phyloP scores from a whole-genome alignment of 805 yeast species.

The Ogataea corticis region DNA sequence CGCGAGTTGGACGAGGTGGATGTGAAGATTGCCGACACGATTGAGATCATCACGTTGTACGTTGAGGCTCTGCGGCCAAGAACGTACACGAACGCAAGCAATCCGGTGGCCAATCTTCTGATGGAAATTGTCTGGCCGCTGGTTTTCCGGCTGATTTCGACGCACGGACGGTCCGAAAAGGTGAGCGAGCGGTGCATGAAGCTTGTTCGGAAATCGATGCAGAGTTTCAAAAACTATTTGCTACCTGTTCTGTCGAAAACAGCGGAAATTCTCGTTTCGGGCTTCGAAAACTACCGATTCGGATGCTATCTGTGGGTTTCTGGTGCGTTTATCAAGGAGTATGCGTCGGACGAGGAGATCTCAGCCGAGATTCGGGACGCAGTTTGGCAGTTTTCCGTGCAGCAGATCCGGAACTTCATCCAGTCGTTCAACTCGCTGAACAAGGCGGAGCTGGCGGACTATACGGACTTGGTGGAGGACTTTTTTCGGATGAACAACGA shows the following conservation, averaged over 20 bases:
- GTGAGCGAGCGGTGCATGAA: conserved; percentile 78
- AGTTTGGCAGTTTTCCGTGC: conserved; percentile 72
- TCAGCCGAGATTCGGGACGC: conserved; percentile 48
- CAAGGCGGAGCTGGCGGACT: conserved; percentile 29
- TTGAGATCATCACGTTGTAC: conserved; percentile 67
- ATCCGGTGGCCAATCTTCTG: conserved; percentile 55
- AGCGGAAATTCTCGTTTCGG: conserved; percentile 65
- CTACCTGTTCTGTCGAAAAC: conserved; percentile 61
- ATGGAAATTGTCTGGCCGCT: conserved; percentile 62
- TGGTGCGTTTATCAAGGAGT: conserved; percentile 77
- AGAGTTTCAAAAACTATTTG: conserved; percentile 58
- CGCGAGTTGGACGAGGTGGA: conserved; percentile 37
- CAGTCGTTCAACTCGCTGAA: conserved; percentile 35
- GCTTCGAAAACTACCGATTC: conserved; percentile 64
- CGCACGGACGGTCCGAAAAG: conserved; percentile 57
- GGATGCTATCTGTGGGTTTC: conserved; percentile 93
- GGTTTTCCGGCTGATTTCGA: conserved; percentile 46
- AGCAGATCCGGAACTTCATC: conserved; percentile 64
- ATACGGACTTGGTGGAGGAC: conserved; percentile 80
- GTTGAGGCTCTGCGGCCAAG: conserved; percentile 55
- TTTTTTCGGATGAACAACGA: conserved; percentile 80
- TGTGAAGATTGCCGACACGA: conserved; percentile 63
- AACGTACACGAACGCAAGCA: conserved; percentile 34
- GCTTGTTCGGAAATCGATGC: conserved; percentile 63
- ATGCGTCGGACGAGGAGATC: conserved; percentile 50